These are phyloP conservation scores for Colletotrichum sp. DNA, from an alignment of 2,329 filamentous ascomycete species.

Conservation along the genomic window DNA sequence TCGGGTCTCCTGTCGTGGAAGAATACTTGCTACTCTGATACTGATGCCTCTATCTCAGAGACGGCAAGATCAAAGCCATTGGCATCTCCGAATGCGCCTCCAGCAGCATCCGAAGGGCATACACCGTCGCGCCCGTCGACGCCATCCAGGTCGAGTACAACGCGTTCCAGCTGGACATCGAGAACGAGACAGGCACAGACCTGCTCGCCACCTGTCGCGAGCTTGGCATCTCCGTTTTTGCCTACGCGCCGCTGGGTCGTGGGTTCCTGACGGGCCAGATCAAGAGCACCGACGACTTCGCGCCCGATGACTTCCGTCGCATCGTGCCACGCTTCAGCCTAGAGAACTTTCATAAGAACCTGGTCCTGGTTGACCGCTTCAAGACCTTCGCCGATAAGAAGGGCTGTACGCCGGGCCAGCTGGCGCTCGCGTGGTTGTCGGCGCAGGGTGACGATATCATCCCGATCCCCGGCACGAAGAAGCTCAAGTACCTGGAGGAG, in stretches of 20 bases:
- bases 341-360: background rate
- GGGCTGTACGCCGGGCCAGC: background rate
- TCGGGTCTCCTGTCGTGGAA: background rate
- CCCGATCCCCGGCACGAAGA: background rate
- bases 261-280: background rate
- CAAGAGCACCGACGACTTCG: background rate
- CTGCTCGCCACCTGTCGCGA: background rate
- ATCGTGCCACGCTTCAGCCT: background rate
- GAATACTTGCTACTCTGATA: background rate
- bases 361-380: background rate
- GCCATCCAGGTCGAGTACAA: background rate
- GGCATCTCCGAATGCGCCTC: background rate
- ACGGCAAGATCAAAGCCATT: background rate
- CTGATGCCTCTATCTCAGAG: background rate
- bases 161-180: background rate
- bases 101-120: background rate
- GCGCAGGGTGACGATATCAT: background rate
- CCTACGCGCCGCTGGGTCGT: rapidly evolving
- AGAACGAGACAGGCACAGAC: background rate
- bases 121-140: background rate
- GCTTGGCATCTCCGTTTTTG: background rate
- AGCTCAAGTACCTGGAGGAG: background rate
- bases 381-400: background rate
- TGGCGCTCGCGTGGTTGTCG: background rate
- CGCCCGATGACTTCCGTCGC: background rate